Base-by-base conservation (phyloP, 2,329 filamentous ascomycete species). In the Cytospora leucostoma region DNA sequence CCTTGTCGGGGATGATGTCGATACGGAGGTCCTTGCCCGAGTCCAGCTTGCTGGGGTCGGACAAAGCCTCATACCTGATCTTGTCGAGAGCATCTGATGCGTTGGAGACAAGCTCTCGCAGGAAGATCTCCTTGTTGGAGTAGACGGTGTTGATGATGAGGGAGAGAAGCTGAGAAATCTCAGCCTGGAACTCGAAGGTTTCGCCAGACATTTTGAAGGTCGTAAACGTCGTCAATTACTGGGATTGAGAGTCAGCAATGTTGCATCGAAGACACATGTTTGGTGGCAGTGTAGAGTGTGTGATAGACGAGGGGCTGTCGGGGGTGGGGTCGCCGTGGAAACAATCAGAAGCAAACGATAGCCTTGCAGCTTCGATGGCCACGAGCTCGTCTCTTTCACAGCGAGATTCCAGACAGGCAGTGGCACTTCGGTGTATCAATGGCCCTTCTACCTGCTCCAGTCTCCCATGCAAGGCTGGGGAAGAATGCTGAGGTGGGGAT, bases 91-190 rank as follows among this genome's bases (percentile, higher is more conserved):
- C 95, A 90, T 99, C 95, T 75, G 94, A 98, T 77, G 90, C 90
- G 84, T 99, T 99, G 83, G 95, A 98, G 76, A 99, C 92, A 74
- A 99, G 79, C 84, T 99, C 95, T 90, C 95, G 86, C 75, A 99
- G 84, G 89, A 99, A 99, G 79, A 99, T 98, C 84, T 98, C 95
- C 88, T 99, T 99, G 90, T 99, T 99, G 74, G 93, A 97, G 88
- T 98, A 99, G 84, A 99, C 95, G 71, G 95, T 98, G 91, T 99
- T 99, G 88, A 99, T 99, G 83, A 99, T 99, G 79, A 99, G 91
- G 73, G 90, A 93, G 78, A 99, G 91, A 71, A 99, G 92, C 92
- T 99, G 95, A 91, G 94, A 98, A 79, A 99, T 99, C 91, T 99
- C 95, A 90, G 95, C 95, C 90, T 99, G 95, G 86, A 98, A 99